Evolutionary conservation across 2,329 filamentous ascomycete species (phyloP), one percentile per base, ranked within the genome.

Genomic region (Cylindrodendrum hubeiense): DNA sequence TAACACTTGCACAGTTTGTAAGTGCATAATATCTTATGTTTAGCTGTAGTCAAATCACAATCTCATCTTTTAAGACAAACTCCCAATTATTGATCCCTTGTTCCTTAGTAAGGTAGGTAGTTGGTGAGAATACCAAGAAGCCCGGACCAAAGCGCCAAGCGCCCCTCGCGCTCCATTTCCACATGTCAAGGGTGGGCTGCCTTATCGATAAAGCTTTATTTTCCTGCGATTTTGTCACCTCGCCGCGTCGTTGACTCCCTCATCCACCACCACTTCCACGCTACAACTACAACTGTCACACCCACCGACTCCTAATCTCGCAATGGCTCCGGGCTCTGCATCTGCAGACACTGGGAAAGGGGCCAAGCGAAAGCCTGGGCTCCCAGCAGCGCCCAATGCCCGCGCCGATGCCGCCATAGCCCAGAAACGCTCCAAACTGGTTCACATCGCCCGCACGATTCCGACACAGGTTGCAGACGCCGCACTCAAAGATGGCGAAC

Each of bases 401-500:
- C 74, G 73, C 24, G 66, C 66, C 66, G 75, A 79, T 49, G 70
- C 58, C 33, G 69, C 60, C 33, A 68, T 68, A 33, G 60, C 72
- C 17, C 76, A 78, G 67, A 86, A 86, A 71, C 83, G 85, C 75
- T 78, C 78, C 72, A 84, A 85, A 71, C 37, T 39, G 15, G 73
- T 85, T 33, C 75, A 81, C 57, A 79, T 84, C 51, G 81, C 84
- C 22, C 82, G 86, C 66, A 79, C 77, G 70, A 86, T 89, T 69
- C 83, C 84, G 41, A 79, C 82, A 19, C 86, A 88, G 71, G 79
- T 81, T 17, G 81, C 85, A 17, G 82, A 86, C 43, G 82, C 82
- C 10, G 86, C 85, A 7, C 79, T 88, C 24, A 84, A 85, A 54
- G 89, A 92, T 79, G 96, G 95, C 76, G 91, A 97, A 76, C 86